Conservation (phyloP, 257 asterid genomes). For the Fraxinus cuspidata region DNA sequence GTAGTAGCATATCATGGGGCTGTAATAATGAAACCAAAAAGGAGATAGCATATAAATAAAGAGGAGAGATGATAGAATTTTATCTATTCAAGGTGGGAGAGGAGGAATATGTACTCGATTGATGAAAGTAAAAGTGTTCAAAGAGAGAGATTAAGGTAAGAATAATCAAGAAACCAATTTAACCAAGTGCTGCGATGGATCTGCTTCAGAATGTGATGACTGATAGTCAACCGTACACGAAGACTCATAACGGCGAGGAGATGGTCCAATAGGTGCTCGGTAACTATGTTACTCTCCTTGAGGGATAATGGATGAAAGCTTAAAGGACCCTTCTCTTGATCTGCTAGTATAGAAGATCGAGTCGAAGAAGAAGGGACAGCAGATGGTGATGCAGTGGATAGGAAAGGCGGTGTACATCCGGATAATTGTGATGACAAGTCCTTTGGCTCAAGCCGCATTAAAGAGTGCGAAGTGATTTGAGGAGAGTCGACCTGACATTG, state of each 20-base stretch:
- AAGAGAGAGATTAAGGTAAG: background rate
- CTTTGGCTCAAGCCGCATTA: conserved; percentile 31
- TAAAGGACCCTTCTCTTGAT: conserved; percentile 31
- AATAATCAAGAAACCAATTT: conserved; percentile 40
- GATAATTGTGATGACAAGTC: conserved; percentile 31
- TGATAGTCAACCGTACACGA: conserved; percentile 19
- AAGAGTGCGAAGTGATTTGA: conserved; percentile 37
- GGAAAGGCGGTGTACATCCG: conserved; percentile 24
- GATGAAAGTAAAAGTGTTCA: conserved; percentile 7
- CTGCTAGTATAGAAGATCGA: conserved; percentile 38
- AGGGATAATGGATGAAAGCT: conserved; percentile 19
- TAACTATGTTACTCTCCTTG: conserved; percentile 26
- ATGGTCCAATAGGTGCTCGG: conserved; percentile 26
- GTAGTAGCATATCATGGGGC: conserved; percentile 33
- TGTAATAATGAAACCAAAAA: conserved; percentile 23
- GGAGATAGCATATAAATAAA: background rate
- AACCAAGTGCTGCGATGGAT: conserved; percentile 34
- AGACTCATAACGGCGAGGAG: conserved; percentile 30
- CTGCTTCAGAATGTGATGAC: conserved; percentile 13
- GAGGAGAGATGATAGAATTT: background rate
- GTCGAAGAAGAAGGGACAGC: conserved; percentile 42
- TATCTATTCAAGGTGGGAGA: too few relatives aligned
- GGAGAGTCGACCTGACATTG: conserved; percentile 31
- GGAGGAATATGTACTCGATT: too few relatives aligned
- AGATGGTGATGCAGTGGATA: conserved; percentile 34